These are phyloP conservation scores for Ophiostoma piceae DNA, from an alignment of 2,329 filamentous ascomycete genomes.

Conservation along the genomic window DNA sequence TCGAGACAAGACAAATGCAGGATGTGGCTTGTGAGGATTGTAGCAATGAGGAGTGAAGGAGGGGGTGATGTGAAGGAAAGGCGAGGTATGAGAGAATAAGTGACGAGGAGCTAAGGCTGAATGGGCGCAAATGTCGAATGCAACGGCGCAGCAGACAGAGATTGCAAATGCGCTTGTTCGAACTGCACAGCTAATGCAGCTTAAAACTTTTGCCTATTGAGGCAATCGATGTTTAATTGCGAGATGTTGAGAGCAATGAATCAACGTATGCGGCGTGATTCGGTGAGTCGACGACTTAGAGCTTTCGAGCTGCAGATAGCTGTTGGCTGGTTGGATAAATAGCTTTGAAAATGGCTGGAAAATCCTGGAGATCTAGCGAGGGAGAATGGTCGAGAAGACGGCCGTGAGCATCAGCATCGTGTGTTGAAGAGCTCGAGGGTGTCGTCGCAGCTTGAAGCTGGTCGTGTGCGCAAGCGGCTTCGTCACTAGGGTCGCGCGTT, in stretches of 20 bases:
- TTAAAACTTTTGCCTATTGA: background rate
- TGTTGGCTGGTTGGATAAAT: background rate
- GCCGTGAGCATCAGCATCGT: constrained; percentile 31
- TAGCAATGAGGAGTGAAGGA: background rate
- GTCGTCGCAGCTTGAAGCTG: constrained; percentile 13
- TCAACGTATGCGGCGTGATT: background rate
- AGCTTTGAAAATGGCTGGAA: too few species aligned
- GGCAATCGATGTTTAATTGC: background rate
- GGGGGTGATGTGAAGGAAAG: background rate
- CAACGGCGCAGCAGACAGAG: background rate
- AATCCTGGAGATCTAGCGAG: constrained; percentile 27
- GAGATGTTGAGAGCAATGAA: background rate
- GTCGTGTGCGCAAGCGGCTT: constrained; percentile 16
- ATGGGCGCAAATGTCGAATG: background rate
- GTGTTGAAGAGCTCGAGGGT: constrained; percentile 16
- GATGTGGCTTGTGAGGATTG: background rate
- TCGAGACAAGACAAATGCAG: background rate
- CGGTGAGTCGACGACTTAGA: background rate
- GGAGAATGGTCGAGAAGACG: constrained; percentile 30
- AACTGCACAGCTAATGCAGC: background rate
- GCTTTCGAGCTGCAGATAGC: background rate
- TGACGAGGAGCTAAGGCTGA: constrained; percentile 11
- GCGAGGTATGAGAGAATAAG: background rate
- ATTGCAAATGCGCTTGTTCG: background rate
- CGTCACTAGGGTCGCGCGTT: background rate